Percentiles rank a stretch among this genome's conserved stretches.
Evolutionary conservation across 2,329 filamentous ascomycete genomes (phyloP).

Genomic region (Phyllosticta paracitricarpa): DNA sequence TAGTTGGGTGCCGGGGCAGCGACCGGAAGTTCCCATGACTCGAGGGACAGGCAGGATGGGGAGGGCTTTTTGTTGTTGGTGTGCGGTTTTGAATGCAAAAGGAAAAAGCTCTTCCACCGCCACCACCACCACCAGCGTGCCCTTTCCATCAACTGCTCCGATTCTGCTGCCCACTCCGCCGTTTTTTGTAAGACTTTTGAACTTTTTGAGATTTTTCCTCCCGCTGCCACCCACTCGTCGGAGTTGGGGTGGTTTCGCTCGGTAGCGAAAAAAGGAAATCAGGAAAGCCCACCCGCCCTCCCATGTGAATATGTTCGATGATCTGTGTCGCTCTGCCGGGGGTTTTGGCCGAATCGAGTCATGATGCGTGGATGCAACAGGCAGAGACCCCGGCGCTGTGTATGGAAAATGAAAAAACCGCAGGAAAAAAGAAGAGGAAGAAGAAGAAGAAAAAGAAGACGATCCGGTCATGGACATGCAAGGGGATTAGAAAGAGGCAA

Average conservation of each 20-base stretch:
- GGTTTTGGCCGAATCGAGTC: neutral
- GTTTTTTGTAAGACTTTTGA: neutral
- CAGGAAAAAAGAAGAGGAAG: neutral
- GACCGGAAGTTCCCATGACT: no score
- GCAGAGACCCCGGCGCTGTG: neutral
- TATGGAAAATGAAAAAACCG: neutral
- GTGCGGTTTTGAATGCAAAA: no score
- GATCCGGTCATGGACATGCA: neutral
- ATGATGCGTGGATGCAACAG: neutral
- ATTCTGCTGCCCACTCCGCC: no score
- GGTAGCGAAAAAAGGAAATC: neutral
- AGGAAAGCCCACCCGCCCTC: neutral
- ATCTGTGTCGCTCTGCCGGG: neutral
- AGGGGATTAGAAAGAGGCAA: neutral
- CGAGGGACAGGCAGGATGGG: no score
- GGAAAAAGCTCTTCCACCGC: no score
- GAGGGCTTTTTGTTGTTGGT: no score
- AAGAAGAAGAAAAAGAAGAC: neutral
- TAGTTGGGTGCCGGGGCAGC: no score
- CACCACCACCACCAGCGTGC: no score
- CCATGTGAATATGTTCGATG: neutral
- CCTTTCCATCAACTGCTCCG: no score
- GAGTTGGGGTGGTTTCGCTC: neutral
- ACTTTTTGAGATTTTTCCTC: no score
- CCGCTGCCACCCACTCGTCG: neutral